Conservation (phyloP, 257 asterid genomes). For the Nicotiana knightiana region DNA sequence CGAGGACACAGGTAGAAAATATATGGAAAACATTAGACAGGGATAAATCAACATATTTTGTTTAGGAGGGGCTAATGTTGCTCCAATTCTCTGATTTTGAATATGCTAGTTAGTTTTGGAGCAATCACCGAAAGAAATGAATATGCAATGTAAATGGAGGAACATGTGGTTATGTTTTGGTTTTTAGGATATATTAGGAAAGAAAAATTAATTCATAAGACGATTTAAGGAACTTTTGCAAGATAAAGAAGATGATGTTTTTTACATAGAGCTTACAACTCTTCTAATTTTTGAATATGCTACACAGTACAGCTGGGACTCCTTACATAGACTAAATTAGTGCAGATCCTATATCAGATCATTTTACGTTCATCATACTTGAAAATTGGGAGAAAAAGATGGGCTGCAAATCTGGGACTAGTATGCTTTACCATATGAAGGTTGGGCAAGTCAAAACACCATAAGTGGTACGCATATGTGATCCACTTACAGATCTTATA, state of each 20-base stretch:
- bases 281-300: background rate
- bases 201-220: background rate
- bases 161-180: background rate
- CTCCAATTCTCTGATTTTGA: background rate
- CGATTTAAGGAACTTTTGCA: background rate
- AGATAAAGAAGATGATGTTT: background rate
- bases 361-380: background rate
- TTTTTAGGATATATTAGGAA: background rate
- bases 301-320: background rate
- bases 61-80: background rate
- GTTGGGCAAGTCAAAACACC: slow-evolving; percentile 6
- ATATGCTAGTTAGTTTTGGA: background rate
- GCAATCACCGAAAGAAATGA: background rate
- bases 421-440: background rate
- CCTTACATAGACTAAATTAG: background rate
- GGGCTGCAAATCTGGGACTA: background rate
- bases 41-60: background rate
- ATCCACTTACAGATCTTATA: background rate
- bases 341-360: background rate
- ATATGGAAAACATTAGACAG: background rate
- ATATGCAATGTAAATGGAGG: background rate
- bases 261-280: background rate
- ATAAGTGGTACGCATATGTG: background rate
- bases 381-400: background rate
- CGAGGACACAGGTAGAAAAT: slow-evolving; percentile 10